These are phyloP conservation scores for Stylosanthes scabra DNA, from an alignment of 331 rosid species.

Conservation along the genomic window DNA sequence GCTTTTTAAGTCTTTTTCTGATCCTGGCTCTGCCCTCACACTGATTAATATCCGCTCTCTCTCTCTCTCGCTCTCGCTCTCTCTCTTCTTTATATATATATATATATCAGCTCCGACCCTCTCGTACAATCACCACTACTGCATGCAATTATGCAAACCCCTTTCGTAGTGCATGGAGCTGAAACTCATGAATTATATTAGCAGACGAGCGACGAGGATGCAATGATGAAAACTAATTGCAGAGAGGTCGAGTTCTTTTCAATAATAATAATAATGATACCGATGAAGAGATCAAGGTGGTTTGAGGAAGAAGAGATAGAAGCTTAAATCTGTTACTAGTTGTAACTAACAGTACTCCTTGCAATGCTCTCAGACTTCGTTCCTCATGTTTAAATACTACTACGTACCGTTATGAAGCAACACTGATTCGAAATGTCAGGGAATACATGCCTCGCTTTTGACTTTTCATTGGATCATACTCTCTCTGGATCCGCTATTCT, in stretches of 20 bases:
- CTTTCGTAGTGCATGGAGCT: neutral
- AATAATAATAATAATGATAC: too few species aligned
- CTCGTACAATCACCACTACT: neutral
- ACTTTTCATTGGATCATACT: neutral
- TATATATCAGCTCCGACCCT: neutral
- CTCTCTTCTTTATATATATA: neutral
- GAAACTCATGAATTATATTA: too few species aligned
- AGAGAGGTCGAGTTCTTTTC: too few species aligned
- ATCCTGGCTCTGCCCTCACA: too few species aligned
- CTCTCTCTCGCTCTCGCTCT: neutral
- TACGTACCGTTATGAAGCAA: neutral
- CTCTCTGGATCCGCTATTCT: neutral
- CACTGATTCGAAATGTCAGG: neutral
- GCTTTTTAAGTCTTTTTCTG: neutral
- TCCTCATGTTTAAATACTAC: neutral
- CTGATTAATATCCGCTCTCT: too few species aligned
- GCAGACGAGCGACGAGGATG: too few species aligned
- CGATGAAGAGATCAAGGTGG: too few species aligned
- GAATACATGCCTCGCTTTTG: neutral
- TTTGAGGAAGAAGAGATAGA: too few species aligned
- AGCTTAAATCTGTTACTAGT: too few species aligned
- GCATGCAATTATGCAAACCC: neutral
- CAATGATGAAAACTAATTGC: neutral
- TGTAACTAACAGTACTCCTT: slow-evolving; percentile 14
- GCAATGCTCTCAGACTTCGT: neutral